Percentiles rank a stretch among this genome's conserved stretches.
These are phyloP conservation scores for Tolypocladium tundrense DNA, from an alignment of 2,329 filamentous ascomycete species.

Conservation along the genomic window DNA sequence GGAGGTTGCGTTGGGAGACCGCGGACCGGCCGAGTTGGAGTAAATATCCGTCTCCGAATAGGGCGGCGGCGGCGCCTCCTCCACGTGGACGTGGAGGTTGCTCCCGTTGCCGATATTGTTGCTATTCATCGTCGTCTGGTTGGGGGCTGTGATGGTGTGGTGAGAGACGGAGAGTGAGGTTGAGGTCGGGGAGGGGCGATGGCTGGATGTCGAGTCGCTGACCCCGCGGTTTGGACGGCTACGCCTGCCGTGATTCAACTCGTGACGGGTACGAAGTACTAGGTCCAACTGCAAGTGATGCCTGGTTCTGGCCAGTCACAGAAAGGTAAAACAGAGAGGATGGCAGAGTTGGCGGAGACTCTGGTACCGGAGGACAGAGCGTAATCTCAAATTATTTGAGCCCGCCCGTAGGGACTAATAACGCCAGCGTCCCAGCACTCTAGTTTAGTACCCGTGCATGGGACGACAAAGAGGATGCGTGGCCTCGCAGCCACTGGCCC, in stretches of 20 bases:
- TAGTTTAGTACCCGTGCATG: neutral
- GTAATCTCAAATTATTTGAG: neutral
- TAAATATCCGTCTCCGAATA: constrained; percentile 49
- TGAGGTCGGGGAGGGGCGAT: neutral
- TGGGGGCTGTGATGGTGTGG: neutral
- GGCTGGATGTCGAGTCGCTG: neutral
- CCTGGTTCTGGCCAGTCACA: neutral
- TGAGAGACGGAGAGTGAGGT: neutral
- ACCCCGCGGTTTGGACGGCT: neutral
- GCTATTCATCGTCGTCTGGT: constrained; percentile 5
- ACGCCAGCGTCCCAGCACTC: neutral
- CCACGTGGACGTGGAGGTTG: constrained; percentile 10
- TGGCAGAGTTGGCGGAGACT: neutral
- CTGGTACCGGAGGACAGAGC: neutral
- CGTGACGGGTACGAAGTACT: neutral
- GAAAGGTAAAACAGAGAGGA: neutral
- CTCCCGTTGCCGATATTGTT: constrained; percentile 5
- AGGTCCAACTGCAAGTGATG: neutral
- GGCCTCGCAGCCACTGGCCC: constrained; percentile 1
- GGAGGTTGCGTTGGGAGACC: constrained; percentile 11
- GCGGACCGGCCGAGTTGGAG: constrained; percentile 27
- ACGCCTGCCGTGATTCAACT: neutral
- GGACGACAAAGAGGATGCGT: neutral
- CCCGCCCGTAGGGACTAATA: neutral
- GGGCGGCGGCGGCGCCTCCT: constrained; percentile 41